These are phyloP conservation scores for Crassisporium funariophilum DNA, from an alignment of 768 basidiomycete genomes.

Conservation along the genomic window DNA sequence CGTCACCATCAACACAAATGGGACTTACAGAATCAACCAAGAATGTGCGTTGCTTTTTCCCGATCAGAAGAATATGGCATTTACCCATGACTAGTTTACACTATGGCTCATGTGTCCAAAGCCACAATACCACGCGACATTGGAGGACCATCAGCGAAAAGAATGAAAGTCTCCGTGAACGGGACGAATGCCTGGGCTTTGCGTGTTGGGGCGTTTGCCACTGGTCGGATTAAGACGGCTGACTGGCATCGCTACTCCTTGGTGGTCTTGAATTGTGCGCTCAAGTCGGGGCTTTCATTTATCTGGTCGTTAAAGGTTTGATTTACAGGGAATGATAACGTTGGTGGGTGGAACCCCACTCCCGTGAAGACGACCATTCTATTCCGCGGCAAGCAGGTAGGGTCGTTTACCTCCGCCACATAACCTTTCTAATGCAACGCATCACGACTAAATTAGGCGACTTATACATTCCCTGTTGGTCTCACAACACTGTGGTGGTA, in stretches of 20 bases:
- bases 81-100: too few relatives aligned
- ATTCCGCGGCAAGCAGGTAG: slow-evolving; percentile 63
- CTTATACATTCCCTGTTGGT: slow-evolving; percentile 78
- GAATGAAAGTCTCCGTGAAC: slow-evolving; percentile 60
- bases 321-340: slow-evolving; percentile 48
- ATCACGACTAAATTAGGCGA: slow-evolving; percentile 43
- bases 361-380: slow-evolving; percentile 63
- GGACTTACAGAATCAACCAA: slow-evolving; percentile 65
- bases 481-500: slow-evolving; percentile 63
- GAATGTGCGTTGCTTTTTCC: slow-evolving; percentile 55
- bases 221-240: slow-evolving; percentile 47
- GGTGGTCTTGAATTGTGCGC: slow-evolving; percentile 67
- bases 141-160: slow-evolving; percentile 64
- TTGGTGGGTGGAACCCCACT: slow-evolving; percentile 55
- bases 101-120: slow-evolving; percentile 73
- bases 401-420: background rate
- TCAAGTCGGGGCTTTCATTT: background rate
- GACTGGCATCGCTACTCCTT: slow-evolving; percentile 70
- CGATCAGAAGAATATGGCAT: too few relatives aligned
- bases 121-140: slow-evolving; percentile 67
- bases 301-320: background rate
- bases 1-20: slow-evolving; percentile 61
- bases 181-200: slow-evolving; percentile 57
- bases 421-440: background rate
- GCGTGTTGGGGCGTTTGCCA: slow-evolving; percentile 64